Conservation (phyloP, 2,329 filamentous ascomycete genomes). For the Tolypocladium nubicola region DNA sequence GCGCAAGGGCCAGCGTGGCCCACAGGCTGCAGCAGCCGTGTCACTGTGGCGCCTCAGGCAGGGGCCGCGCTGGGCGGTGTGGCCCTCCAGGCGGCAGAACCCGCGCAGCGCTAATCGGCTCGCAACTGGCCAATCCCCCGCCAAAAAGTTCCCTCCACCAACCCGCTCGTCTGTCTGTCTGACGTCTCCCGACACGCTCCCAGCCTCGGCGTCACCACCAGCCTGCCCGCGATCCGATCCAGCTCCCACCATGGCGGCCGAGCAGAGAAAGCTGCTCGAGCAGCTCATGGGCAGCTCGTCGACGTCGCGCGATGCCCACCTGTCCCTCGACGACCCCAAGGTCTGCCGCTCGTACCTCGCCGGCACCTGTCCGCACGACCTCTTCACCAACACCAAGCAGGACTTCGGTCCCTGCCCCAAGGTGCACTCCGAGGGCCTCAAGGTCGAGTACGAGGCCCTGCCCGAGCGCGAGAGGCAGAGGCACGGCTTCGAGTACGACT, state of each 20-base stretch:
- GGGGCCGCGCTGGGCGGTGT: neutral
- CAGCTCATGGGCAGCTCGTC: conserved; percentile 80
- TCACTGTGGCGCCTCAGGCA: neutral
- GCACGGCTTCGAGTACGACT: conserved; percentile 92
- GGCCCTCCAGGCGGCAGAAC: neutral
- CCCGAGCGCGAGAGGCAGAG: conserved; percentile 60
- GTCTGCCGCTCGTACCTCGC: conserved; percentile 91
- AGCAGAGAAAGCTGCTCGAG: conserved; percentile 97
- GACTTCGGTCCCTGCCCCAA: conserved; percentile 85
- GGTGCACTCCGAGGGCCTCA: conserved; percentile 78
- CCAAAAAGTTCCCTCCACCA: conserved; percentile 1
- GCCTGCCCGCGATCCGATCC: neutral
- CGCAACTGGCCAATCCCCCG: neutral
- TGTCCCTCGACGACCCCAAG: conserved; percentile 83
- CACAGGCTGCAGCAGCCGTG: neutral
- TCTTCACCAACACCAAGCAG: conserved; percentile 99
- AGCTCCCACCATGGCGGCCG: conserved; percentile 64
- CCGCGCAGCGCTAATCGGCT: neutral
- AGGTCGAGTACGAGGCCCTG: conserved; percentile 75
- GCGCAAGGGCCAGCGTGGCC: neutral
- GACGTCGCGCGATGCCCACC: conserved; percentile 63
- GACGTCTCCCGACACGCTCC: neutral
- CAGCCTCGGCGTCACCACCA: neutral
- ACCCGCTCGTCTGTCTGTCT: neutral
- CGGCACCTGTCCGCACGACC: conserved; percentile 92